These are phyloP conservation scores for Candida stauntonica DNA, from an alignment of 805 yeast genomes.

Conservation along the genomic window DNA sequence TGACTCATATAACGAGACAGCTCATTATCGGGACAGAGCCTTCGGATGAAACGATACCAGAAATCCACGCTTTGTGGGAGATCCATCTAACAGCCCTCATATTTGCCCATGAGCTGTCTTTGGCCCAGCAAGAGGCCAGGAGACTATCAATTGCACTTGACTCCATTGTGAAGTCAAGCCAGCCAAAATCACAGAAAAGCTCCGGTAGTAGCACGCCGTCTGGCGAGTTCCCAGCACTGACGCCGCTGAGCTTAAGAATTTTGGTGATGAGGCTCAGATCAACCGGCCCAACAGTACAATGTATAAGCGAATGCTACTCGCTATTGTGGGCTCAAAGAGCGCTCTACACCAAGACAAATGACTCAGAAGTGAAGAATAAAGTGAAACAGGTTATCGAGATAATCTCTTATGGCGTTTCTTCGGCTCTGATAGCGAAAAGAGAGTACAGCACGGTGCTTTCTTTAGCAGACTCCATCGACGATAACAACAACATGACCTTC, in stretches of 20 bases:
- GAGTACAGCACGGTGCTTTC: conserved; percentile 27
- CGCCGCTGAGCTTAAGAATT: conserved; percentile 22
- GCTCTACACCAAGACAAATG: neutral
- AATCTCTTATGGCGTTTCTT: conserved; percentile 21
- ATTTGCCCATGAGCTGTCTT: conserved; percentile 20
- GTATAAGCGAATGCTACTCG: conserved; percentile 15
- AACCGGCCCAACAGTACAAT: conserved; percentile 18
- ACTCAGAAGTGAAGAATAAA: neutral
- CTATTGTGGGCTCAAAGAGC: conserved; percentile 17
- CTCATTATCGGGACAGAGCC: conserved; percentile 2
- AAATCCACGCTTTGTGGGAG: conserved; percentile 23
- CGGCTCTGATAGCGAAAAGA: conserved; percentile 27
- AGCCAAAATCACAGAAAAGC: neutral
- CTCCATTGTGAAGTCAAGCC: conserved; percentile 8
- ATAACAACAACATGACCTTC: conserved; percentile 9
- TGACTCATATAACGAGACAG: conserved; percentile 12
- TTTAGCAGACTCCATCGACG: conserved; percentile 17
- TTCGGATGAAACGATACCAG: neutral
- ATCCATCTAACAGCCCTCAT: conserved; percentile 19
- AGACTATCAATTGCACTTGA: conserved; percentile 21
- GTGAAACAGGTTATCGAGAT: conserved; percentile 6
- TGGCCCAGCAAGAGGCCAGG: conserved; percentile 27
- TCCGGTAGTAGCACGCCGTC: neutral
- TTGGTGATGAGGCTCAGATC: conserved; percentile 24
- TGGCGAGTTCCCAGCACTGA: conserved; percentile 13